Evolutionary conservation across 176 grass and related monocot genomes (phyloP), one percentile per base, ranked within the genome.

Genomic region (Paspalum vaginatum): DNA sequence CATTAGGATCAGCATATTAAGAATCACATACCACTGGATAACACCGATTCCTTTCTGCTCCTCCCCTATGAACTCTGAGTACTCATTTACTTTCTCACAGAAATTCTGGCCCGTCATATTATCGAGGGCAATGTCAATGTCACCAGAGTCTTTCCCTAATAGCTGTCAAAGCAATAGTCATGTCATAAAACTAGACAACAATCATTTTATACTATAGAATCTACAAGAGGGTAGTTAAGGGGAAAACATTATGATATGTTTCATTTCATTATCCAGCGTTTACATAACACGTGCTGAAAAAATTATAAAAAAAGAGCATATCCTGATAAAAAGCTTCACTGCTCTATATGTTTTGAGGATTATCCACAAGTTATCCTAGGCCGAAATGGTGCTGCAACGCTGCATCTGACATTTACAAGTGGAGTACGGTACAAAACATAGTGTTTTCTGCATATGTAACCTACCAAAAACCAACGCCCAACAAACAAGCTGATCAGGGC

Each of bases 51-150:
- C 88, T 85, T 88, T 89, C 57, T 95, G 77, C 69, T 98, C 54
- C 67, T 98, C 92, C 5, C 96, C 96, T 37, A 90, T 43, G 45
- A 66, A 72, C 50, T 81, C 12, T 42, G 82, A 86, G 80, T 95
- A 98, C 60, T 87, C 90, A 70, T 98, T 98, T 74, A 98, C 79
- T 87, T 89, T 95, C 72, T 95, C 96, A 61, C 96, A 98, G 79
- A 98, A 98, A 81, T 86, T 91, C 66, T 76, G 85, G 32, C 96
- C 96, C 49, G 84, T 87, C 86, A 91, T 95, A 73, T 98, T 98
- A 57, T 98, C 96, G 65, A 98, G 87, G 50, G 96, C 96, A 65
- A 98, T 98, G 81, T 95, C 96, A 79, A 98, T 98, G 79, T 98
- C 96, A 76, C 86, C 74, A 32, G 92, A 98, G 79, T 93, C 90